Base-by-base conservation (phyloP, 768 basidiomycete genomes). In the Lactarius quietus region DNA sequence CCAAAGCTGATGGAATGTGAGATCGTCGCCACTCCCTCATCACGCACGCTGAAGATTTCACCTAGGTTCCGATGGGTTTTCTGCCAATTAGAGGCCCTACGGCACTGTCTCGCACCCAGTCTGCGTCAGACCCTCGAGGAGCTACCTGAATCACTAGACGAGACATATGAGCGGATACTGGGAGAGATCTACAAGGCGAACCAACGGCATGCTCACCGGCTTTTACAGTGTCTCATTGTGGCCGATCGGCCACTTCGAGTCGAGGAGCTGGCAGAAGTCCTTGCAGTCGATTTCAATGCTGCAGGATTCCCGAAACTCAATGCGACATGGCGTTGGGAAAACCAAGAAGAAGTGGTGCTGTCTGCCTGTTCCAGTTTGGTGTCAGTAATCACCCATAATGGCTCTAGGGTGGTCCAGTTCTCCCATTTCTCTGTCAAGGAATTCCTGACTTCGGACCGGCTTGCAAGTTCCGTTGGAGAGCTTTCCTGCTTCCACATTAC, bases 1-100 rank as follows among this genome's bases (percentile, higher is more conserved):
- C 23, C 14, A 57, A 57, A 35, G 56, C 56, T 12, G 35, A 57
- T n/a, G 56, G 56, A 23, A 57, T 57, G 56, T 57, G n/a, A 33
- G 56, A 23, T 9, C 1, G 7, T 57, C n/a, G 33, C 3, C 15
- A 23, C 35, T n/a, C 26, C 14, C 1, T 57, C 8, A 7, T 15
- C 38, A n/a, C 12, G 20, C 20, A 0, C 6, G 17, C 33, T 31
- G 29, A 33, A 26, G 14, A 38, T 18, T 7, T 52, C 1, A 0
- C 14, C 4, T 8, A 59, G 57, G 57, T 59, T n/a, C n/a, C n/a
- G n/a, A n/a, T n/a, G n/a, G n/a, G n/a, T n/a, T n/a, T n/a, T n/a
- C n/a, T n/a, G n/a, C 5, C 56, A 57, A 28, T n/a, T 57, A 14
- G 56, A 59, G 20, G 29, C 39, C 0, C 18, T 59, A 2, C 36